Base-by-base conservation (phyloP, 2,329 filamentous ascomycete genomes). In the Fusarium drepaniforme region DNA sequence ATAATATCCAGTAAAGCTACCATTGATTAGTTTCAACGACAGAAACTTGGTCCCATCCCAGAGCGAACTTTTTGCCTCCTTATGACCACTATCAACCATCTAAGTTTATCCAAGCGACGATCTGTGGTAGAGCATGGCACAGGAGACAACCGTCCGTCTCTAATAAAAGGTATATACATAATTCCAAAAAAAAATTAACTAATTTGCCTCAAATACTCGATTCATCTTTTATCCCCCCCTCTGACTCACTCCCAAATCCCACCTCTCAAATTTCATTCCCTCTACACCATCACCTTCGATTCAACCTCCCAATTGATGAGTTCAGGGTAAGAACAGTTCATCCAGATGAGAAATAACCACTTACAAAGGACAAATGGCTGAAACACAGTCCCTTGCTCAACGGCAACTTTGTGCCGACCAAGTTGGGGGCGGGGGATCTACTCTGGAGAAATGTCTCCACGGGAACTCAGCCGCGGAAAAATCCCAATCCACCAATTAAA, bases 401-500 rank as follows among this genome's bases (percentile, higher is more conserved):
- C 44, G 68, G 68, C 42, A 60, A 60, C 68, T 57, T 71, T 67
- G 18, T 46, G 56, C 30, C 37, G 49, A 25, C 57, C 37, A 25
- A 64, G 25, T 67, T 75, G 72, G 72, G 69, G 72, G 73, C 72
- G 73, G 73, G 69, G 69, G 66, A 75, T 75, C 69, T 61, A 21
- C 66, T 73, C 68, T 75, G 70, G 72, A 73, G 73, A 75, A 75
- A 75, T 73, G 66, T n/a, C 62, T 66, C 72, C 73, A 75, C 73
- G 73, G 73, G 51, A 75, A 25, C 62, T 63, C 49, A 75, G 73
- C 73, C 73, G 73, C 73, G 73, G 73, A 71, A 53, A 63, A 64
- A 53, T 23, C 1, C 1, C 0, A 4, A 0, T 57, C 73, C 73
- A 73, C 73, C 21, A 75, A 75, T 28, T 16, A n/a, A 2, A 1